These are phyloP conservation scores for Monosporozyma siamensis DNA, from an alignment of 805 yeast species.

Conservation along the genomic window DNA sequence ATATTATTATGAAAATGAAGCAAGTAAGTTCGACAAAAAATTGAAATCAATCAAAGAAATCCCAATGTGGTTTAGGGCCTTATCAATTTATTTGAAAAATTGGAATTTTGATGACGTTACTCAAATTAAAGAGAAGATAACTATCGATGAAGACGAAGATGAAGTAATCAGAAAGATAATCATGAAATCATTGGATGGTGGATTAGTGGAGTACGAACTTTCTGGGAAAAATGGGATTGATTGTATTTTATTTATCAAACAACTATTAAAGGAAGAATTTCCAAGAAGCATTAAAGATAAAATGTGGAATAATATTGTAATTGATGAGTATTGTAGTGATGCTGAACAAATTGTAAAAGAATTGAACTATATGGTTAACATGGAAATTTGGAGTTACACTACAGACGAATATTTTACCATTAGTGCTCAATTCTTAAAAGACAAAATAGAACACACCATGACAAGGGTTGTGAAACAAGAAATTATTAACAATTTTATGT, in stretches of 20 bases:
- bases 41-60: neutral
- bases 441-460: no score
- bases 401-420: no score
- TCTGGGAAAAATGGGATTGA: neutral
- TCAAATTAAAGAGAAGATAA: no score
- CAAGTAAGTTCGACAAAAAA: neutral
- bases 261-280: neutral
- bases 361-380: neutral
- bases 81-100: neutral
- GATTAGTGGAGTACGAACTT: neutral
- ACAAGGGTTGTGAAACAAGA: no score
- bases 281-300: neutral
- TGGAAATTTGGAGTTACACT: neutral
- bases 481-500: no score
- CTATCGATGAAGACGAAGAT: neutral
- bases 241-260: neutral
- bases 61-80: constrained; percentile 1
- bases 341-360: neutral
- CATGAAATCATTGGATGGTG: neutral
- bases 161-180: neutral
- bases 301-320: neutral
- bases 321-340: constrained; percentile 1
- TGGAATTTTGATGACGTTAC: constrained; percentile 2
- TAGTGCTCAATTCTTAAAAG: no score
- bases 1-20: neutral